Evolutionary conservation across 805 yeast genomes (phyloP), one percentile per base, ranked within the genome.

Genomic region (Suhomyces kilbournensis): DNA sequence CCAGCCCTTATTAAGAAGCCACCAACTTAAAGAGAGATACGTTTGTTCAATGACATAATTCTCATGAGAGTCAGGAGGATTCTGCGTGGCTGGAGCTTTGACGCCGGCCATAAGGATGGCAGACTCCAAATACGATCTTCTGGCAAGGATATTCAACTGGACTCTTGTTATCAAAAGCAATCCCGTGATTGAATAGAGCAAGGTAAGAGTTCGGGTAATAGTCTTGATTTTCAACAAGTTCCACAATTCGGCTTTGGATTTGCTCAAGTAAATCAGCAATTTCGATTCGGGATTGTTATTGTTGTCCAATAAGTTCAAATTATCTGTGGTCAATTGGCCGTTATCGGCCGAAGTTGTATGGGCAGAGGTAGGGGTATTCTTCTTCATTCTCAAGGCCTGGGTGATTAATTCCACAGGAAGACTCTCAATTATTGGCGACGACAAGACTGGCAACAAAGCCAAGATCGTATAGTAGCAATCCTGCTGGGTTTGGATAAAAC

Each of bases 1-100:
- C 91, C 94, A 90, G 0, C 98, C 98, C 57, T 84, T 82, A 67
- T 93, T 91, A 48, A 93, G 74, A 45, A 93, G 68, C 97, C 97
- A 93, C 97, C 97, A 93, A 55, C 92, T 86, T 56, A 90, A 80
- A 0, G 96, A 86, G 46, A 93, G 75, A 65, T 88, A 93, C 48
- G 90, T 86, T 61, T 94, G 93, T 60, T 88, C 94, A 38, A 85
- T 77, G 32, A 79, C 69, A 63, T 85, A 83, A 58, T 80, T 80
- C 35, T 70, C 74, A 30, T 61, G 65, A 3, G 54, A 28, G 5
- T 38, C 42, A 40, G 42, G 51, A 15, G 22, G 42, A 14, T 9
- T 15, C 4, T 8, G 28, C 10, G 46, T 14, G 2, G 44, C 5
- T 7, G 59, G 49, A 40, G 49, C 50, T 48, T 38, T 62, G 20